Evolutionary conservation across 1,284 basidiomycete genomes (phyloP).

Genomic region (Irpex sp.): DNA sequence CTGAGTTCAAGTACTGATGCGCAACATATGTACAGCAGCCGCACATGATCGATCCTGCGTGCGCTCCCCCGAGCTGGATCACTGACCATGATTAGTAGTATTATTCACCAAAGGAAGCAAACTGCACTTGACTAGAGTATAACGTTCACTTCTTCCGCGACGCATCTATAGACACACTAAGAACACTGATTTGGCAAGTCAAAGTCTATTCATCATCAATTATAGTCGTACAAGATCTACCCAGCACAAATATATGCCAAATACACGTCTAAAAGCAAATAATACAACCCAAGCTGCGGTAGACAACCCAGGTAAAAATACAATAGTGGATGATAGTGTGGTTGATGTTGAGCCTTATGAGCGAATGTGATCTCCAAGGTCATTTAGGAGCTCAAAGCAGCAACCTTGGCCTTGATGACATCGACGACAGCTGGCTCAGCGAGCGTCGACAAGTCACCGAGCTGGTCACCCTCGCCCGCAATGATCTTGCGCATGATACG

Average conservation of each 20-base stretch:
- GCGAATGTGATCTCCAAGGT: not conserved
- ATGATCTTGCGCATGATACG: conserved; percentile 95
- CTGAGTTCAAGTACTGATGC: too few species aligned
- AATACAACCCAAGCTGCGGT: not conserved
- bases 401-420: conserved; percentile 75
- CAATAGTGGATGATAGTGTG: not conserved
- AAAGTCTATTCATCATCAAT: not conserved
- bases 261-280: not conserved
- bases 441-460: conserved; percentile 90
- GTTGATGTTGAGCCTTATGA: not conserved
- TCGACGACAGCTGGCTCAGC: conserved; percentile 87
- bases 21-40: too few species aligned
- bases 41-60: too few species aligned
- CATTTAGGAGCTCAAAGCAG: conserved; percentile 17
- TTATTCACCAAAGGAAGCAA: too few species aligned
- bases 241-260: not conserved
- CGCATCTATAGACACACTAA: too few species aligned
- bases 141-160: too few species aligned
- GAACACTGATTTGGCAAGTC: not conserved
- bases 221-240: not conserved
- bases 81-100: too few species aligned
- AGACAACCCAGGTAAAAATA: not conserved
- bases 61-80: too few species aligned
- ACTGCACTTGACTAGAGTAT: too few species aligned
- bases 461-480: conserved; percentile 88